These are phyloP conservation scores for Myriosclerotinia duriaeana DNA, from an alignment of 2,329 filamentous ascomycete species.

Conservation along the genomic window DNA sequence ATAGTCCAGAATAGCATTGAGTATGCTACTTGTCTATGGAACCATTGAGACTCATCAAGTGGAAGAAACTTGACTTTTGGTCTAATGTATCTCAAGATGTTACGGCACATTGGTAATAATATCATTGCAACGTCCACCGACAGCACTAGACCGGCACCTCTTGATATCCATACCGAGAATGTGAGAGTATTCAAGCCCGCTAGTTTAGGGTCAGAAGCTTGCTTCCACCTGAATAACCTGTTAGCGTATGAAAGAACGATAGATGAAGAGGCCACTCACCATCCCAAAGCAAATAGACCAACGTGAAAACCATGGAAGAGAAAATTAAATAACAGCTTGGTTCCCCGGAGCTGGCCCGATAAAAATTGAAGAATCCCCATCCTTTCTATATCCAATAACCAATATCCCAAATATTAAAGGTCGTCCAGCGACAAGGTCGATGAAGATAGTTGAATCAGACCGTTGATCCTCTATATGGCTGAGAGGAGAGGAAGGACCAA, in stretches of 20 bases:
- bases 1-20: conserved; percentile 79
- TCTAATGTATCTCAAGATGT: conserved; percentile 77
- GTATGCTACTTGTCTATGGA: conserved; percentile 93
- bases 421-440: conserved; percentile 56
- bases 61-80: conserved; percentile 87
- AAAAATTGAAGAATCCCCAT: conserved; percentile 40
- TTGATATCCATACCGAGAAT: conserved; percentile 93
- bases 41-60: conserved; percentile 95
- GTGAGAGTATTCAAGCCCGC: conserved; percentile 75
- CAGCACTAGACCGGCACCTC: conserved; percentile 85
- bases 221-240: conserved; percentile 66
- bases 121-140: conserved; percentile 85
- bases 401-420: conserved; percentile 43
- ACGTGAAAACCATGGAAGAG: conserved; percentile 79
- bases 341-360: conserved; percentile 64
- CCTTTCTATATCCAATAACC: conserved; percentile 26
- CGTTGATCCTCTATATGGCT: not conserved
- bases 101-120: conserved; percentile 90
- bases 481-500: not conserved
- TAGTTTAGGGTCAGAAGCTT: conserved; percentile 65
- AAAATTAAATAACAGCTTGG: conserved; percentile 76
- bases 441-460: not conserved
- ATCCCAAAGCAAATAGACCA: conserved; percentile 79
- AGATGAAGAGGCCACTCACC: conserved; percentile 54
- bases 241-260: not conserved